A percentile compares a stretch with the other conserved stretches of the same genome.
Conservation (phyloP, 768 basidiomycete species). For the Kwoniella mangroviensis region DNA sequence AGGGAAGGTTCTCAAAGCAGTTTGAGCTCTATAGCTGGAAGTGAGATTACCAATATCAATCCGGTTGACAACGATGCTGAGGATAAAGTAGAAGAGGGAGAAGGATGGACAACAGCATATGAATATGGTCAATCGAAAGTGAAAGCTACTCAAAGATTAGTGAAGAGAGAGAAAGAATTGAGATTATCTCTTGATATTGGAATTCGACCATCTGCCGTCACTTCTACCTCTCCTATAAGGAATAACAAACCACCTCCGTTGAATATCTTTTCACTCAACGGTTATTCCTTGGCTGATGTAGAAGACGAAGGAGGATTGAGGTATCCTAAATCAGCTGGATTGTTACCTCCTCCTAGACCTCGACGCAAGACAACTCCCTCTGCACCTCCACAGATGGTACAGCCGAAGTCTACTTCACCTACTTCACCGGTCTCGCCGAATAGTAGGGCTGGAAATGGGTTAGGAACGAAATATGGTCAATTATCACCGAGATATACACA, state of each 20-base stretch:
- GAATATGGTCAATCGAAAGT: conserved; percentile 7
- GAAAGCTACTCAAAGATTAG: not conserved
- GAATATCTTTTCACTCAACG: not conserved
- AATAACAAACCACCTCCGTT: conserved; percentile 5
- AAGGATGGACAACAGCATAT: conserved; percentile 14
- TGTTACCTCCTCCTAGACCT: conserved; percentile 16
- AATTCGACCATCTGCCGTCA: not conserved
- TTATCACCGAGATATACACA: conserved; percentile 8
- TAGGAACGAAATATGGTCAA: not conserved
- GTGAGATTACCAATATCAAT: conserved; percentile 2
- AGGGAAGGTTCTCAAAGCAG: conserved; percentile 1
- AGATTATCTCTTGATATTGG: conserved; percentile 7
- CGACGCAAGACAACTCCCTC: not conserved
- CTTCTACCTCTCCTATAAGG: not conserved
- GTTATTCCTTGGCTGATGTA: not conserved
- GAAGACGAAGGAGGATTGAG: not conserved
- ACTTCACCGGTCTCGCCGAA: not conserved
- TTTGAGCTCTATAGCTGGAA: conserved; percentile 10
- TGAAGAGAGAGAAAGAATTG: not conserved
- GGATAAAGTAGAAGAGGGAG: not conserved
- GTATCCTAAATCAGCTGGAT: conserved; percentile 13
- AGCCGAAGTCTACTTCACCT: not conserved
- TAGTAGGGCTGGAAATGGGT: not conserved
- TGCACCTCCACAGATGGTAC: not conserved
- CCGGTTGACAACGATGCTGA: not conserved